Evolutionary conservation across 495 filamentous ascomycete species (phyloP).

Genomic region (Xylona heveae): DNA sequence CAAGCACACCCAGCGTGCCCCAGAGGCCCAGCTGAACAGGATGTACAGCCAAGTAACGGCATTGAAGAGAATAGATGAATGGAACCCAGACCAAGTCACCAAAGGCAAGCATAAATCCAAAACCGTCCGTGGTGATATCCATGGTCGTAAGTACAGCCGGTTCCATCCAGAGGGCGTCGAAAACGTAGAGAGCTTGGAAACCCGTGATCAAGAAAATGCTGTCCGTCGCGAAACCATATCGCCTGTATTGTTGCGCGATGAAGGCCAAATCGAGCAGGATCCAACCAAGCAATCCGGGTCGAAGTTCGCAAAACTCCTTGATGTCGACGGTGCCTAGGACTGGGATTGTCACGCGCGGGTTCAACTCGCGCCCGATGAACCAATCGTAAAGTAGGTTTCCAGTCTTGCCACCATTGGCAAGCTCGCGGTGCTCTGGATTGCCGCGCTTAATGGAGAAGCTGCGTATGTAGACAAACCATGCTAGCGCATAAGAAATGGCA

Average conservation of each 20-base stretch:
- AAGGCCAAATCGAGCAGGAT: slow-evolving; percentile 70
- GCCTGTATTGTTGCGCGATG: slow-evolving; percentile 70
- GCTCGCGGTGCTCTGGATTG: slow-evolving; percentile 43
- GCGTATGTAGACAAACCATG: slow-evolving; percentile 54
- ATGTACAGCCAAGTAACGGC: slow-evolving; percentile 70
- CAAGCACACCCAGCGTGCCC: slow-evolving; percentile 38
- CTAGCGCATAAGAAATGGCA: slow-evolving; percentile 42
- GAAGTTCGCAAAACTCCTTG: slow-evolving; percentile 75
- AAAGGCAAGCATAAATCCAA: slow-evolving; percentile 92
- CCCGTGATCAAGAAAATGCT: slow-evolving; percentile 63
- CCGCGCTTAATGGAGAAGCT: slow-evolving; percentile 64
- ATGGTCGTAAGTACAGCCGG: slow-evolving; percentile 85
- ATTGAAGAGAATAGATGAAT: slow-evolving; percentile 70
- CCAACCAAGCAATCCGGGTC: slow-evolving; percentile 83
- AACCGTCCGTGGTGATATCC: slow-evolving; percentile 87
- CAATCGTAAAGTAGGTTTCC: slow-evolving; percentile 89
- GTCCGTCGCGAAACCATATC: slow-evolving; percentile 64
- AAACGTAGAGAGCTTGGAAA: slow-evolving; percentile 65
- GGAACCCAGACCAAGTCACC: slow-evolving; percentile 90
- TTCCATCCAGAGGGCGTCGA: slow-evolving; percentile 82
- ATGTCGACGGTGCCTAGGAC: slow-evolving; percentile 71
- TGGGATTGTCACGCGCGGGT: slow-evolving; percentile 66
- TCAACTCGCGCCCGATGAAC: slow-evolving; percentile 93
- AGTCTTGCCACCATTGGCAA: slow-evolving; percentile 60
- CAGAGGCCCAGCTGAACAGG: slow-evolving; percentile 50